Evolutionary conservation across 2,329 filamentous ascomycete genomes (phyloP), one percentile per base, ranked within the genome.

Genomic region (Ascosphaera aggregata): DNA sequence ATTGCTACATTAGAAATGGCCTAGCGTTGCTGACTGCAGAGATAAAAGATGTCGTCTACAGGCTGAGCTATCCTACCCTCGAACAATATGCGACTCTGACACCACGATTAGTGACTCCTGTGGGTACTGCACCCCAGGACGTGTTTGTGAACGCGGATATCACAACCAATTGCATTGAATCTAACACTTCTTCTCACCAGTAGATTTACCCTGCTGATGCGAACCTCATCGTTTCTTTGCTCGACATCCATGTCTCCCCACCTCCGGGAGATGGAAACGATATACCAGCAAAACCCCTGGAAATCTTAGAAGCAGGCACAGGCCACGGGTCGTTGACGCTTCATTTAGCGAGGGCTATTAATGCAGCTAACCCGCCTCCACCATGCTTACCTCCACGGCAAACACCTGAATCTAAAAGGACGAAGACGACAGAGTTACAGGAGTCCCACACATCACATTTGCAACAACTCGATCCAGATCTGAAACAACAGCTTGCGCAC

Each of bases 231-330:
- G 74, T 82, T 30, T 77, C 72, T 1, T 62, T 85, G 18, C 66
- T 91, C 17, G 80, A 89, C 52, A 63, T 89, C 35, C 74, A 86
- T 51, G 67, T 72, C 20, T 51, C 60, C 2, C 52, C 56, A 4
- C 53, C 57, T 9, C 47, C 55, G 11, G 45, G 48, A 4, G 49
- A 50, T 7, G 49, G 51, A 4, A 44, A 44, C 38, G 30, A 47
- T 16, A 38, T n/a, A n/a, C n/a, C n/a, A n/a, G 44, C 47, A 30
- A 54, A 61, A 7, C 68, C 65, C 0, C 54, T 85, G 9, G 77
- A 86, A 51, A 79, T 89, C 35, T 73, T 89, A 39, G 81, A 89
- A 56, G 80, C 80, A 36, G 80, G 81, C 13, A 89, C 80, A 2
- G 81, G 80, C n/a, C 79, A 85, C 62, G 81, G 80, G 42, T 74